phyloP scores from a whole-genome alignment of 2,329 filamentous ascomycete genomes.

The Stachybotrys chartarum region DNA sequence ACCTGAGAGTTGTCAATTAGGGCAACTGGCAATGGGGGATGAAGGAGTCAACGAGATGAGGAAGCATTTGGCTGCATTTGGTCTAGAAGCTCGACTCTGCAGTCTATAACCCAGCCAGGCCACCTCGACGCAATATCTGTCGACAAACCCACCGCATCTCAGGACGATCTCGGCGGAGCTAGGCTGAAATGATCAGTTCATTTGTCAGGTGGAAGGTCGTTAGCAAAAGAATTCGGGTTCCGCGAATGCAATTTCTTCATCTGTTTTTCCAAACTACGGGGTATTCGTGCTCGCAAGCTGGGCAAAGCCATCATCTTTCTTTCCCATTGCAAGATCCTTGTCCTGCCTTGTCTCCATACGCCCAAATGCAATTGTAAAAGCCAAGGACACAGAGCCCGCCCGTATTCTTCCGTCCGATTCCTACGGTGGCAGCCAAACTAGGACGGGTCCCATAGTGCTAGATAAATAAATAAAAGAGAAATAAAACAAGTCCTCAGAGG shows the following conservation, averaged over 20 bases:
- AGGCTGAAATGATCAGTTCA: background rate
- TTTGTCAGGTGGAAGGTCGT: background rate
- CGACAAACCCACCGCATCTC: background rate
- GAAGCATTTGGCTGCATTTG: background rate
- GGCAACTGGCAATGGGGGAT: background rate
- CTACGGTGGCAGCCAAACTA: constrained; percentile 1
- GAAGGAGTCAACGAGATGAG: background rate
- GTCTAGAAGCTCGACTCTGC: background rate
- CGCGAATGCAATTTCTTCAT: background rate
- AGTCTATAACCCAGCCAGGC: background rate
- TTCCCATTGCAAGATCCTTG: constrained; percentile 7
- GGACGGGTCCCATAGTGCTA: background rate
- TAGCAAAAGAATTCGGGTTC: background rate
- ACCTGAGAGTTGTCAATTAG: background rate
- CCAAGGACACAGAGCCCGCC: constrained; percentile 1
- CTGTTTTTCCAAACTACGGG: background rate
- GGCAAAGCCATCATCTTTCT: background rate
- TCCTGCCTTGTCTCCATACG: constrained; percentile 13
- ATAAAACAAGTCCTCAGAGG: no score
- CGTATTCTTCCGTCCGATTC: constrained; percentile 9
- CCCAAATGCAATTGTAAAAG: constrained; percentile 16
- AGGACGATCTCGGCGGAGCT: no score
- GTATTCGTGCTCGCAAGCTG: constrained; percentile 7
- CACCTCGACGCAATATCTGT: background rate
- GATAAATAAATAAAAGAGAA: no score